Percentiles rank a stretch among this genome's conserved stretches.
These are phyloP conservation scores for Globisporangium nagaii DNA, from an alignment of 352 stramenopile species.

Conservation along the genomic window DNA sequence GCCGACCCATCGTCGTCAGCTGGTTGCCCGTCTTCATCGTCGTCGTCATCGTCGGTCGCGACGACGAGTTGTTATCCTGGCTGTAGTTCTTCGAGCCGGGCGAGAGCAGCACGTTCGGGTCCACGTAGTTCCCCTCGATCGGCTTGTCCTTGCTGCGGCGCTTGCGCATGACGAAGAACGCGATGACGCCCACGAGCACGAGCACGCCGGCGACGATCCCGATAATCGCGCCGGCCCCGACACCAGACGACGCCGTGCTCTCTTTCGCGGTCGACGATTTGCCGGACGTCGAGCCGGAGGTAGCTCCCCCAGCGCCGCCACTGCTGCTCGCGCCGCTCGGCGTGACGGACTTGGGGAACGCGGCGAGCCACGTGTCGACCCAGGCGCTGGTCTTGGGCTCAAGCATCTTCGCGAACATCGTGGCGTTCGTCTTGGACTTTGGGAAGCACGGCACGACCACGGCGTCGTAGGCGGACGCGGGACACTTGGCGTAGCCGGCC, in stretches of 20 bases:
- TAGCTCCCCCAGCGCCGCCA: background rate
- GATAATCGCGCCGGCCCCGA: conserved; percentile 3
- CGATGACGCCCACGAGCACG: conserved; percentile 7
- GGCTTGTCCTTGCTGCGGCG: background rate
- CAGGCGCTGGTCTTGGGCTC: conserved; percentile 7
- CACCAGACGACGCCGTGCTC: background rate
- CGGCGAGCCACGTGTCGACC: conserved; percentile 8
- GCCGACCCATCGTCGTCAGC: background rate
- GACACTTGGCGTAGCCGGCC: background rate
- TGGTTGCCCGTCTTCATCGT: background rate
- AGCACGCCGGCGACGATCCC: conserved; percentile 4
- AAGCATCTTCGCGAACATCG: background rate
- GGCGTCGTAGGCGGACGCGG: background rate
- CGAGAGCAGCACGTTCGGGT: conserved; percentile 5
- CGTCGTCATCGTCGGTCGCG: background rate
- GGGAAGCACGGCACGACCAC: conserved; percentile 6
- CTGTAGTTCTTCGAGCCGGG: background rate
- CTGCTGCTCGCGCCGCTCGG: background rate
- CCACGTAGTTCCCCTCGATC: background rate
- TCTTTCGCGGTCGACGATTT: background rate
- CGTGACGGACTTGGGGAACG: background rate
- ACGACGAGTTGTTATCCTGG: background rate
- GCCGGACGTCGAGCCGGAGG: background rate
- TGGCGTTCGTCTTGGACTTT: background rate
- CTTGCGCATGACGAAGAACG: conserved; percentile 1